Base-by-base conservation (phyloP, 495 filamentous ascomycete genomes). In the Friedmanniomyces simplex region DNA sequence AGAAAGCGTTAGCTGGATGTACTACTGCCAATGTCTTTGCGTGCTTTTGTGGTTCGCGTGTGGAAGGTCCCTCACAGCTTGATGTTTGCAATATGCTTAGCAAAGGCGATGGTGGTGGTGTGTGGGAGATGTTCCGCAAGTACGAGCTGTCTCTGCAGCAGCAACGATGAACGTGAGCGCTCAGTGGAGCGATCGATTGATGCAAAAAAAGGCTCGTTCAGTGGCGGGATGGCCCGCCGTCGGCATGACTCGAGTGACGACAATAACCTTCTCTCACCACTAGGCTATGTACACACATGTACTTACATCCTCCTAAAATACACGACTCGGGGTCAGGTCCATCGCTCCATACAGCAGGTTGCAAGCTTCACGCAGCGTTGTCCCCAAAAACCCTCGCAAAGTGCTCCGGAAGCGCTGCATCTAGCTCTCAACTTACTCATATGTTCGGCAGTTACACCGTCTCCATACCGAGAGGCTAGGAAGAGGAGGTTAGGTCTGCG, bases 41-140 rank as follows among this genome's bases (percentile, higher is more conserved):
- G 21, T 32, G 48, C 32, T 42, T 57, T 20, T 32, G n/a, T 60
- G 56, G 61, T 63, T 59, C 57, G 42, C 50, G 54, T 54, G 50
- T 39, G 58, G 50, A 61, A 57, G 45, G 47, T 26, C 52, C 50
- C 54, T 57, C 58, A 60, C 62, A 59, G 55, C 36, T 50, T 45
- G 50, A 32, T 41, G 6, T 43, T 34, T 58, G 26, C 50, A 47
- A 48, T 6, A 16, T 39, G 22, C 36, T 49, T 8, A 52, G 30
- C 24, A 22, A 54, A 25, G 32, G 36, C 1, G 34, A 21, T 43
- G 11, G 32, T 42, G 34, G 36, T 26, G 5, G n/a, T 26, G 52
- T 7, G 11, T n/a, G 32, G 18, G 49, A 49, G 18, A 24, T n/a
- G 6, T 49, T 7, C 16, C 18, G 49, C 49, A 52, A 28, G 46